Base-by-base conservation (phyloP, 768 basidiomycete genomes). In the Russula vinacea region DNA sequence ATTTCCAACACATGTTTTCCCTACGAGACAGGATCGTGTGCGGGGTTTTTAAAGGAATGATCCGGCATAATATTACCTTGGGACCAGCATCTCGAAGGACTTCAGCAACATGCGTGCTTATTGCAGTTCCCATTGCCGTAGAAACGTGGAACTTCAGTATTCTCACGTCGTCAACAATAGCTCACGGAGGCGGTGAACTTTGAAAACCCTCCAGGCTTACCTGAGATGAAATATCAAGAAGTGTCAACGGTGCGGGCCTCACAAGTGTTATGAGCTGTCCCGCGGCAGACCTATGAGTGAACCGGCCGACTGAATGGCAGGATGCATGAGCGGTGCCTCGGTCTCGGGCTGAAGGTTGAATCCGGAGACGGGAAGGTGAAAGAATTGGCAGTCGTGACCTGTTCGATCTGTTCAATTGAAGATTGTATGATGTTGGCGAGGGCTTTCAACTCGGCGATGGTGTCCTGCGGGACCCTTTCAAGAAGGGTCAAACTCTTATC, bases 1-100 rank as follows among this genome's bases (percentile, higher is more conserved):
- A 80, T 78, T 9, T 78, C 76, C 9, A 71, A 64, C n/a, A 74
- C 71, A 42, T 80, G 78, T 32, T 77, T 60, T 0, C 77, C 78
- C 76, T 76, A 62, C 4, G 37, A 39, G 17, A 52, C 24, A 39
- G 17, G n/a, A n/a, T n/a, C n/a, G 14, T n/a, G 14, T 8, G 17
- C 10, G 26, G 26, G 10, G 2, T 17, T 4, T 29, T 29, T 29
- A 50, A 5, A 11, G 39, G 22, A 22, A 5, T 39, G 32, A 39
- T 14, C 5, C 39, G 3, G 4, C 40, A 40, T 4, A 6, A 32
- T 16, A 10, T 58, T 54, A 66, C 65, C 51, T 54, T 13, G 5
- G 61, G 40, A 14, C 66, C 68, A 32, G 68, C 68, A 24, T 66
- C 59, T 5, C 59, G 47, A n/a, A 67, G 47, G 58, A 69, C 64